Conservation (phyloP, 495 filamentous ascomycete genomes). For the Xylaria cubensis region DNA sequence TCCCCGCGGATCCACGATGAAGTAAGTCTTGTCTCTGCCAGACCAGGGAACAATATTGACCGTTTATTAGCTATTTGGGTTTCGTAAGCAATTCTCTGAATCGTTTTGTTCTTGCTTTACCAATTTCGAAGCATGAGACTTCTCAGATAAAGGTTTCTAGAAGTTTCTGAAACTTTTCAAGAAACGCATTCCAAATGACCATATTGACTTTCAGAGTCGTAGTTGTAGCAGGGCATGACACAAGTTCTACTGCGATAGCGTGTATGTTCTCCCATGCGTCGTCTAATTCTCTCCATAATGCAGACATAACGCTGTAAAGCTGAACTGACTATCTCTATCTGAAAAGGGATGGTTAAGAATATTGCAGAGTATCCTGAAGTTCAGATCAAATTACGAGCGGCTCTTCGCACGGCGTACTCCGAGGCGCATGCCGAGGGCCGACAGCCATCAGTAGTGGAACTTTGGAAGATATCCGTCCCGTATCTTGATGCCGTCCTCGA, state of each 20-base stretch:
- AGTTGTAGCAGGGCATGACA: background rate
- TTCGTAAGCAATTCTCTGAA: background rate
- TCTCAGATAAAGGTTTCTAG: background rate
- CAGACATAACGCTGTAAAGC: background rate
- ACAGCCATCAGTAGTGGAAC: constrained; percentile 35
- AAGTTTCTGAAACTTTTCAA: background rate
- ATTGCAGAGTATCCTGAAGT: constrained; percentile 35
- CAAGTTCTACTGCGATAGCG: constrained; percentile 27
- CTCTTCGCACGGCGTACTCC: constrained; percentile 31
- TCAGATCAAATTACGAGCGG: constrained; percentile 36
- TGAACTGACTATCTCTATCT: constrained; percentile 26
- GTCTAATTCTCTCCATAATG: background rate
- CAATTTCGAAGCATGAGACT: background rate
- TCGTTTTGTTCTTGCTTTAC: background rate
- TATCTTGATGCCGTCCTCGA: constrained; percentile 49
- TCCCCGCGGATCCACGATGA: constrained; percentile 42
- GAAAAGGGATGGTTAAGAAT: constrained; percentile 35
- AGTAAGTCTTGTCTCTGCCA: constrained; percentile 18
- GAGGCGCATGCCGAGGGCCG: constrained; percentile 28
- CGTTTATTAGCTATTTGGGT: constrained; percentile 37
- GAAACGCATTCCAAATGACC: background rate
- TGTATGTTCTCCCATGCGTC: constrained; percentile 13
- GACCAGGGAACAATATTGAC: background rate
- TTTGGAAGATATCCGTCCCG: constrained; percentile 34
- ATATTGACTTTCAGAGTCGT: background rate